Conservation (phyloP, 2,329 filamentous ascomycete genomes). For the Macroventuria anomochaeta region DNA sequence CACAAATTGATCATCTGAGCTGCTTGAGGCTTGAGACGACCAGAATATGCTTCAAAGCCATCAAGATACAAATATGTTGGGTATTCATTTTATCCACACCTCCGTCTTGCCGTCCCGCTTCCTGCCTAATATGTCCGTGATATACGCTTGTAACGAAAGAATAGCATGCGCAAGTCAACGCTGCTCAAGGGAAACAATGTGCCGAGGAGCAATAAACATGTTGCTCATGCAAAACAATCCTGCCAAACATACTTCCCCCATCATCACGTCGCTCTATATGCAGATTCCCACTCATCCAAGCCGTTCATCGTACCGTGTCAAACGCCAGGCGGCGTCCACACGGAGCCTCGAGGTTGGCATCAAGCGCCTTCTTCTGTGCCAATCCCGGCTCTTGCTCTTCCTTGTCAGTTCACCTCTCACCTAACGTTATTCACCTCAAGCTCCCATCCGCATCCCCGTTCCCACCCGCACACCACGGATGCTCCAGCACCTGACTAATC, state of each 20-base stretch:
- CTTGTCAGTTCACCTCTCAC: background rate
- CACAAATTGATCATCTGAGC: no score
- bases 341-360: background rate
- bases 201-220: background rate
- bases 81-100: slow-evolving; percentile 14
- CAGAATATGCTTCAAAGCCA: no score
- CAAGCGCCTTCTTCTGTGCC: background rate
- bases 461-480: slow-evolving; percentile 73
- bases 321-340: background rate
- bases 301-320: background rate
- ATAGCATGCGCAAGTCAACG: background rate
- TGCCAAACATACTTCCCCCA: background rate
- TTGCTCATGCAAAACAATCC: slow-evolving; percentile 1
- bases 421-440: background rate
- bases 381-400: background rate
- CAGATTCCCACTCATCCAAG: background rate
- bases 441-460: slow-evolving; percentile 9
- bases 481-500: slow-evolving; percentile 87
- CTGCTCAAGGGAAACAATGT: background rate
- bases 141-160: slow-evolving; percentile 11
- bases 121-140: background rate
- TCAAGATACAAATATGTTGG: background rate
- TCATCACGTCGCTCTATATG: slow-evolving; percentile 9
- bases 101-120: background rate
- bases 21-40: no score